Conservation (phyloP, 2,329 filamentous ascomycete genomes). For the Colletotrichum horii region DNA sequence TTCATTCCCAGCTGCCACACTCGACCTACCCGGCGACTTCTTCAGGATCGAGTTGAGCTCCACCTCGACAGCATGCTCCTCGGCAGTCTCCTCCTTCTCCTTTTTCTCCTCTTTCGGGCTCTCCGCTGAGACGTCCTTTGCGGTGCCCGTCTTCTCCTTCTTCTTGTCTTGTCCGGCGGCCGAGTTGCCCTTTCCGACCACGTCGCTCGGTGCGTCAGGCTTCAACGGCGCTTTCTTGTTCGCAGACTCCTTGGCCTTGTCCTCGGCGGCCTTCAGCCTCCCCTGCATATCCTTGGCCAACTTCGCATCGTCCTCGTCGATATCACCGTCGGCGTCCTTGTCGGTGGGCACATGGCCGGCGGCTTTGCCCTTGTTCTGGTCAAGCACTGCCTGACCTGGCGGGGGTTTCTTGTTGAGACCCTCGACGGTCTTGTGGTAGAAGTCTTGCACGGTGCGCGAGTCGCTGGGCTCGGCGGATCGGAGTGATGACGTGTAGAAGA, state of each 20-base stretch:
- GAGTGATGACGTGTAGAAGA: conserved; percentile 75
- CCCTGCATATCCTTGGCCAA: conserved; percentile 61
- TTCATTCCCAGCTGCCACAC: neutral
- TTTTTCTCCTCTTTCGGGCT: conserved; percentile 37
- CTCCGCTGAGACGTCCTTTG: conserved; percentile 42
- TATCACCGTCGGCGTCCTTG: conserved; percentile 59
- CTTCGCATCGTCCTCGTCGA: conserved; percentile 61
- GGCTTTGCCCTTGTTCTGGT: conserved; percentile 42
- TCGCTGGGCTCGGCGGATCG: conserved; percentile 55
- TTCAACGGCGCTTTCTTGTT: conserved; percentile 69
- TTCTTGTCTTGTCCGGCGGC: conserved; percentile 55
- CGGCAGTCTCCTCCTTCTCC: conserved; percentile 54
- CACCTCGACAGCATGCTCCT: conserved; percentile 68
- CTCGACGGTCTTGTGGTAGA: conserved; percentile 65
- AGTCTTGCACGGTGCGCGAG: conserved; percentile 52
- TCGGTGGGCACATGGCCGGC: conserved; percentile 48
- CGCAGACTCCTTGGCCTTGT: conserved; percentile 70
- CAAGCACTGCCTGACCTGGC: conserved; percentile 43
- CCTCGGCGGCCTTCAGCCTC: conserved; percentile 71
- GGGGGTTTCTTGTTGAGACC: conserved; percentile 42
- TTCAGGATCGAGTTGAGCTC: conserved; percentile 83
- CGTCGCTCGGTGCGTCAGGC: conserved; percentile 61
- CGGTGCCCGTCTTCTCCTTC: conserved; percentile 53
- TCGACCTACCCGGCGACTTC: conserved; percentile 74
- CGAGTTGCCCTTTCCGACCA: conserved; percentile 65